Evolutionary conservation across 148 eudicot genomes (phyloP), one percentile per base, ranked within the genome.

Genomic region (Rhododendron henanense): DNA sequence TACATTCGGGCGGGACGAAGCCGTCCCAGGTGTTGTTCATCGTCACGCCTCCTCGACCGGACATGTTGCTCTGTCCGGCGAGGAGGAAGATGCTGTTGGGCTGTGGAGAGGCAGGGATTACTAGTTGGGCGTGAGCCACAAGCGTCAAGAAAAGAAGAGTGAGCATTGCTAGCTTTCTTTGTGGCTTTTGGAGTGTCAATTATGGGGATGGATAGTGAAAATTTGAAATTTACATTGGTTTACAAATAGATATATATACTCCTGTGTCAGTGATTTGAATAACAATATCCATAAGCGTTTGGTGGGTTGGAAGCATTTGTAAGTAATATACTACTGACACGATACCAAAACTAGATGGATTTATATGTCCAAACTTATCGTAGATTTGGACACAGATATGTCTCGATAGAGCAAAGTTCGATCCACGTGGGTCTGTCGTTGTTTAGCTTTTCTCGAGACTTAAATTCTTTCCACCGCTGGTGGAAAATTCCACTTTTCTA

Each of bases 11-110:
- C 6, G 92, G 93, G 15, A 91, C 71, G 8, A 85, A 31, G 8
- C 85, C 87, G 77, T 91, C 90, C 93, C 93, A 90, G 21, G 31
- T 73, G 31, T 55, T 28, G 37, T 90, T 78, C 4, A 3, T 13
- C 0, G 21, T 39, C 1, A 91, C 85, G 7, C 93, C 93, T 0
- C 93, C 93, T 31, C 90, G 88, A 28, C 93, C 93, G 1, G 91
- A 85, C 91, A 91, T 91, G 89, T 91, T 91, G 86, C 93, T 91
- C 51, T 91, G 93, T 1, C 93, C 91, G 5, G 91, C 91, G n/a
- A 91, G 65, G 19, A 90, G 83, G 87, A 88, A 85, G 35, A 91
- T 87, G 84, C 63, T 65, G 7, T 25, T 15, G 57, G 55, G 50
- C 59, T 83, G 19, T 2, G 19, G 21, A 0, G 73, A 61, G 51